Evolutionary conservation across 2,329 filamentous ascomycete species (phyloP).

Genomic region (Fusarium chuoi): DNA sequence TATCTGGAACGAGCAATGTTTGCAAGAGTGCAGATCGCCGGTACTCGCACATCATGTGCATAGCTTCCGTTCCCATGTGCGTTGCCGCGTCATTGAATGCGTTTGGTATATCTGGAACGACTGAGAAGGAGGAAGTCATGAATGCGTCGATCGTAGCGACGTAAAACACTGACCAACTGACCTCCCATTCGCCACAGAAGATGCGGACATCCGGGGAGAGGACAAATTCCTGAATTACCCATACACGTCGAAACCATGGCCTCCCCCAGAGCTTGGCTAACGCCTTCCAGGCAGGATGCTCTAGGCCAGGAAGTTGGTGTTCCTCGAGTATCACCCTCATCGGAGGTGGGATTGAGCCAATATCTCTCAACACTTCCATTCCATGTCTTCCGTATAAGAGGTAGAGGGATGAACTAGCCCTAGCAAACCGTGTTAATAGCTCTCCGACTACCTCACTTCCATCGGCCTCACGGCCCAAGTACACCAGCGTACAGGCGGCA

Average conservation of each 20-base stretch:
- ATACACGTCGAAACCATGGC: neutral
- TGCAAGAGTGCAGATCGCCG: neutral
- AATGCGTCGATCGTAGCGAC: neutral
- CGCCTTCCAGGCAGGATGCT: neutral
- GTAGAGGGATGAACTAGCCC: rapidly evolving
- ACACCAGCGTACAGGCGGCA: neutral
- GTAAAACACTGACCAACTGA: neutral
- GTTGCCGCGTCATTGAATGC: neutral
- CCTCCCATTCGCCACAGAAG: neutral
- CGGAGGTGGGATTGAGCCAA: too few species aligned
- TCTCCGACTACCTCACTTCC: neutral
- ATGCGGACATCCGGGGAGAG: neutral
- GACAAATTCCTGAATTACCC: neutral
- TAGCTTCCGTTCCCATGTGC: neutral
- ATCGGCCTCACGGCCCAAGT: neutral
- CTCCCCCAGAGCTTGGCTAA: neutral
- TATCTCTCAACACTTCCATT: neutral
- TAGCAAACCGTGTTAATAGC: rapidly evolving
- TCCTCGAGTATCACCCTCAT: rapidly evolving
- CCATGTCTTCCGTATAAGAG: neutral
- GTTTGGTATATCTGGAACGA: neutral
- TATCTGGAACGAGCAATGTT: rapidly evolving
- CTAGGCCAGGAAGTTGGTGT: rapidly evolving
- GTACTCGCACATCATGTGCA: neutral
- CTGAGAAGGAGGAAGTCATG: neutral